Percentiles rank a stretch among this genome's conserved stretches.
These are phyloP conservation scores for Lichina pygmaea DNA, from an alignment of 495 filamentous ascomycete species.

Conservation along the genomic window DNA sequence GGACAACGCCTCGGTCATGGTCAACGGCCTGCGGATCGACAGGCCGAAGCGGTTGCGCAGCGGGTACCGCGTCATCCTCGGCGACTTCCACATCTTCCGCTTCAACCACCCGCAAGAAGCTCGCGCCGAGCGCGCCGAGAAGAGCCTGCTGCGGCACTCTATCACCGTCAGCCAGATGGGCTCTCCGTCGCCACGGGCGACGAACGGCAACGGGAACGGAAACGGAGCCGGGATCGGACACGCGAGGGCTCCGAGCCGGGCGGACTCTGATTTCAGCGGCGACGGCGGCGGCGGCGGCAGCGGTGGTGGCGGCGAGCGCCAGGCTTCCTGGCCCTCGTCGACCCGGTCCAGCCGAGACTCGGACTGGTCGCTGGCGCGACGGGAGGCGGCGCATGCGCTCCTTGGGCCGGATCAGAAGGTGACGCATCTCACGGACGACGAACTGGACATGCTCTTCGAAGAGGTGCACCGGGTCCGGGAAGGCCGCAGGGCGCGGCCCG, in stretches of 20 bases:
- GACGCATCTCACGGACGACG: slow-evolving; percentile 67
- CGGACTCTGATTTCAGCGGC: slow-evolving; percentile 39
- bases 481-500: slow-evolving; percentile 41
- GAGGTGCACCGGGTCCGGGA: slow-evolving; percentile 77
- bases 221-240: slow-evolving; percentile 20
- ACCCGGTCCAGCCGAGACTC: slow-evolving; percentile 46
- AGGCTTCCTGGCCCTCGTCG: slow-evolving; percentile 52
- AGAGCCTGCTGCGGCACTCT: slow-evolving; percentile 70
- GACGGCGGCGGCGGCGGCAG: slow-evolving; percentile 21
- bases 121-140: slow-evolving; percentile 69
- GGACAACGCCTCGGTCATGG: slow-evolving; percentile 86
- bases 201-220: background rate
- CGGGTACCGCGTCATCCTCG: slow-evolving; percentile 82
- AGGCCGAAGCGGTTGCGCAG: slow-evolving; percentile 65
- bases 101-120: slow-evolving; percentile 98
- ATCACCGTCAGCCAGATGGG: slow-evolving; percentile 59
- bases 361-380: slow-evolving; percentile 85
- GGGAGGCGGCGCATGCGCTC: slow-evolving; percentile 75
- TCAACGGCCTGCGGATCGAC: slow-evolving; percentile 72
- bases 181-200: slow-evolving; percentile 31
- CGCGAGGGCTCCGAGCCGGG: slow-evolving; percentile 48
- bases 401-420: slow-evolving; percentile 86
- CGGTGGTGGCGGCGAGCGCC: slow-evolving; percentile 12
- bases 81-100: slow-evolving; percentile 96
- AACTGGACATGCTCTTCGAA: slow-evolving; percentile 81